Evolutionary conservation across 768 basidiomycete genomes (phyloP).

Genomic region (Tricholoma sp.): DNA sequence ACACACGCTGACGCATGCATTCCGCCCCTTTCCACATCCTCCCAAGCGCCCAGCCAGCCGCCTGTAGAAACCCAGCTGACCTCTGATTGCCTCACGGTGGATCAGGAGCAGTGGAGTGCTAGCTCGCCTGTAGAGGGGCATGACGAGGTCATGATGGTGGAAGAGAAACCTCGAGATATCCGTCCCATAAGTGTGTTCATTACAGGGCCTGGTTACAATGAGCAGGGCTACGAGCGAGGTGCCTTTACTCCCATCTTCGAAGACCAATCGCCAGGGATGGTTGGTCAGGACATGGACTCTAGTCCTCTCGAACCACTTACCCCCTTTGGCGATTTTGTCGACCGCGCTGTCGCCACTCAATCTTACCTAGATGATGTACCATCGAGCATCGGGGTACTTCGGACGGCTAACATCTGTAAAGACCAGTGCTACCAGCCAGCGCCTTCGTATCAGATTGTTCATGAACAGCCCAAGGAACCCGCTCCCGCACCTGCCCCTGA

Average conservation of each 20-base stretch:
- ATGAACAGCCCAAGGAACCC: slow-evolving; percentile 34
- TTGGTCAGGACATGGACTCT: slow-evolving; percentile 48
- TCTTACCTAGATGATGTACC: slow-evolving; percentile 5
- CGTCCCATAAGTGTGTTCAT: slow-evolving; percentile 13
- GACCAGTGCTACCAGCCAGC: slow-evolving; percentile 18
- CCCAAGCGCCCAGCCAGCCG: slow-evolving; percentile 15
- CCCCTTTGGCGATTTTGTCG: slow-evolving; percentile 72
- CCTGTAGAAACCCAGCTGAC: slow-evolving; percentile 33
- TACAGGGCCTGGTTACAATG: slow-evolving; percentile 24
- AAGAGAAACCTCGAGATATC: slow-evolving; percentile 15
- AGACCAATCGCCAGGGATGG: slow-evolving; percentile 55
- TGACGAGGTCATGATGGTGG: slow-evolving; percentile 26
- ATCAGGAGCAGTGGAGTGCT: slow-evolving; percentile 33
- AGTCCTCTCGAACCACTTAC: slow-evolving; percentile 74
- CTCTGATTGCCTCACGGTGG: slow-evolving; percentile 30
- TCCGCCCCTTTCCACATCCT: slow-evolving; percentile 58
- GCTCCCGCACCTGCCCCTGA: slow-evolving; percentile 37
- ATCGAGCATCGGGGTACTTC: slow-evolving; percentile 7
- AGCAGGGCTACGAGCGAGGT: slow-evolving; percentile 33
- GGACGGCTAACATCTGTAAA: slow-evolving; percentile 9
- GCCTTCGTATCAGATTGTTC: slow-evolving; percentile 19
- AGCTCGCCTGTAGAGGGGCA: slow-evolving; percentile 21
- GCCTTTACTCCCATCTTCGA: slow-evolving; percentile 62
- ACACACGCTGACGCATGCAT: slow-evolving; percentile 76
- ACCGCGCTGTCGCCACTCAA: slow-evolving; percentile 54